Percentiles rank a stretch among this genome's conserved stretches.
phyloP scores from a whole-genome alignment of 805 yeast genomes.

The Metschnikowia peoriensis region DNA sequence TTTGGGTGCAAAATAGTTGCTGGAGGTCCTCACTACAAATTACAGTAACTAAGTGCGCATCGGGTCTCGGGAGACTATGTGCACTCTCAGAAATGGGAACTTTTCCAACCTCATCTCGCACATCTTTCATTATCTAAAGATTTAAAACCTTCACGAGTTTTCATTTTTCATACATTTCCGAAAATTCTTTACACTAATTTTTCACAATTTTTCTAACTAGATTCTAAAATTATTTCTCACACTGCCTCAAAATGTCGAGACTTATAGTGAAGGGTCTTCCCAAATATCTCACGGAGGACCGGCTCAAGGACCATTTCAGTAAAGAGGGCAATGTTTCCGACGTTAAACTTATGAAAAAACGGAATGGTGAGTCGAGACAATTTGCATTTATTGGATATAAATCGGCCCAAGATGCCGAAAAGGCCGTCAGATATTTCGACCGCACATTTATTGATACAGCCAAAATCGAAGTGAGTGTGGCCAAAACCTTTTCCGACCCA shows the following conservation, averaged over 20 bases:
- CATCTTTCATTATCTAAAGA: not conserved
- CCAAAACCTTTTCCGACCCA: constrained; percentile 85
- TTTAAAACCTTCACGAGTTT: not conserved
- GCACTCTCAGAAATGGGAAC: not conserved
- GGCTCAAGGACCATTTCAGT: constrained; percentile 63
- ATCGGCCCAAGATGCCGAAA: constrained; percentile 68
- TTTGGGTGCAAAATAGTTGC: constrained; percentile 3
- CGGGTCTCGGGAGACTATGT: not conserved
- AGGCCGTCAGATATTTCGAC: constrained; percentile 74
- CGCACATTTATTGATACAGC: constrained; percentile 81
- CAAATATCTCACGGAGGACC: constrained; percentile 68
- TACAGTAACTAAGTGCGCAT: too few species aligned
- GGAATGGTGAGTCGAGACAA: constrained; percentile 83
- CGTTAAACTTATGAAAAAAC: constrained; percentile 76
- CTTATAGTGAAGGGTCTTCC: constrained; percentile 91
- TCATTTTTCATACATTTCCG: not conserved
- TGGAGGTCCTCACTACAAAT: too few species aligned
- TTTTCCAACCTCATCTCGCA: constrained; percentile 12
- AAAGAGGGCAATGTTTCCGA: constrained; percentile 73
- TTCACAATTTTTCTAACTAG: not conserved
- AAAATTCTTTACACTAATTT: not conserved
- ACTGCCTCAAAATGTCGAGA: constrained; percentile 59
- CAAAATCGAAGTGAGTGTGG: constrained; percentile 72
- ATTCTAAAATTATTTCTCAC: not conserved
- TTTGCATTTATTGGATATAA: constrained; percentile 92